A percentile compares a stretch with the other conserved stretches of the same genome.
Conservation (phyloP, 495 filamentous ascomycete genomes). For the Annulohypoxylon maeteangense region DNA sequence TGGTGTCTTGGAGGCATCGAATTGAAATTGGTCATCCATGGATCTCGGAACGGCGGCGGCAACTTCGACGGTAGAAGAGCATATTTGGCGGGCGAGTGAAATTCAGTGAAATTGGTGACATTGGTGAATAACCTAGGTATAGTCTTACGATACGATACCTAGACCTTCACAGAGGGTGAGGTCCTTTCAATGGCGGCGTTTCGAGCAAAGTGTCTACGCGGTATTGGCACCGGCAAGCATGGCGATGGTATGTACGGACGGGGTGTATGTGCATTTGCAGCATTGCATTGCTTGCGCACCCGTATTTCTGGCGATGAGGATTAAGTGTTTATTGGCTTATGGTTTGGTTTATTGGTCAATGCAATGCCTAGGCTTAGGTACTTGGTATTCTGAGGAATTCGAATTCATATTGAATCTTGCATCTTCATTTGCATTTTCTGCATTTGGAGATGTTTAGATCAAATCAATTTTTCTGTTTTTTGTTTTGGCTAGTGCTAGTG, state of each 20-base stretch:
- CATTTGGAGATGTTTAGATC: neutral
- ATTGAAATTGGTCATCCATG: neutral
- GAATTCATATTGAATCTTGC: constrained; percentile 9
- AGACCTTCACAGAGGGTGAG: neutral
- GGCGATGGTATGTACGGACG: neutral
- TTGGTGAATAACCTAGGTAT: neutral
- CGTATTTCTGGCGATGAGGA: neutral
- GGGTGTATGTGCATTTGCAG: neutral
- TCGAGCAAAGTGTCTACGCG: neutral
- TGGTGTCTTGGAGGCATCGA: constrained; percentile 4
- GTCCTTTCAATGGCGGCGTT: constrained; percentile 5
- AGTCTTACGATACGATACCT: constrained; percentile 8
- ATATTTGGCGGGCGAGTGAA: neutral
- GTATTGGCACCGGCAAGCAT: no score
- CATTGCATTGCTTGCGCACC: constrained; percentile 1
- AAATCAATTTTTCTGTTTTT: neutral
- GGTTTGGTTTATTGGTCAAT: no score
- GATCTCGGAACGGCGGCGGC: constrained; percentile 9
- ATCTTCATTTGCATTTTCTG: neutral
- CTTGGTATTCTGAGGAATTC: neutral
- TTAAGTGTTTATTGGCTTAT: constrained; percentile 11
- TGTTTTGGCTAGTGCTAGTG: neutral
- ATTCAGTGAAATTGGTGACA: constrained; percentile 1
- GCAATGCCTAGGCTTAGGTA: neutral
- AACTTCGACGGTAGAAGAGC: neutral